Percentiles rank a stretch among this genome's conserved stretches.
phyloP scores from a whole-genome alignment of 306 rosid species.

The Crataegus laevigata region DNA sequence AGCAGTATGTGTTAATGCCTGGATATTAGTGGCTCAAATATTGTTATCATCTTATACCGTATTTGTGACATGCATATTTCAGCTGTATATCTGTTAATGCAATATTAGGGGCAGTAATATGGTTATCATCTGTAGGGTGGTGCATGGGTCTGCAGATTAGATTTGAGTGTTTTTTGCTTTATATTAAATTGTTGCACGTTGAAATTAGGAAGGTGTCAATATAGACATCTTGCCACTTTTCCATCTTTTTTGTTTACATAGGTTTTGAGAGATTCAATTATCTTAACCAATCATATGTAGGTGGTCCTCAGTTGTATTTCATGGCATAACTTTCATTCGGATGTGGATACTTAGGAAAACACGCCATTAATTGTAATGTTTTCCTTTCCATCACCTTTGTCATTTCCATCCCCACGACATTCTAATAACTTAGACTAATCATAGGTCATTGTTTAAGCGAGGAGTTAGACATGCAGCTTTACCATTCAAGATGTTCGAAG shows the following conservation, averaged over 20 bases:
- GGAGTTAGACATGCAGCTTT: conserved; percentile 32
- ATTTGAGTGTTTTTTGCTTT: conserved; percentile 36
- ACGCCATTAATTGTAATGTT: conserved; percentile 27
- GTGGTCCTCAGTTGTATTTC: conserved; percentile 27
- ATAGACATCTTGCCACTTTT: conserved; percentile 22
- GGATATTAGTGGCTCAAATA: conserved; percentile 41
- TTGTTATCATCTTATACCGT: conserved; percentile 34
- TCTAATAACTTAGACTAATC: conserved; percentile 13
- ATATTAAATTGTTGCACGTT: conserved; percentile 39
- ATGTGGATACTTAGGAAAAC: conserved; percentile 21
- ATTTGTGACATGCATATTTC: conserved; percentile 70
- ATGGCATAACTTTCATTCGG: conserved; percentile 32
- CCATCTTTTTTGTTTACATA: conserved; percentile 11
- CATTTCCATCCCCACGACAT: conserved; percentile 38
- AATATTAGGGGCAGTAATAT: conserved; percentile 38
- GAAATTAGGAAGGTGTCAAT: conserved; percentile 44
- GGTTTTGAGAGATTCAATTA: conserved; percentile 25
- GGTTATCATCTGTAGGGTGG: conserved; percentile 43
- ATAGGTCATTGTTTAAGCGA: conserved; percentile 27
- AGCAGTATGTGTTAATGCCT: conserved; percentile 43
- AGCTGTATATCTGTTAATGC: conserved; percentile 37
- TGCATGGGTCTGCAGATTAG: conserved; percentile 56
- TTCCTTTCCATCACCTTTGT: conserved; percentile 26
- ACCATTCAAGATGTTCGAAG: conserved; percentile 37
- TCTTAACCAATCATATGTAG: conserved; percentile 33